A percentile compares a stretch with the other conserved stretches of the same genome.
phyloP scores from a whole-genome alignment of 345 rosid genomes.

The Citrus glauca region DNA sequence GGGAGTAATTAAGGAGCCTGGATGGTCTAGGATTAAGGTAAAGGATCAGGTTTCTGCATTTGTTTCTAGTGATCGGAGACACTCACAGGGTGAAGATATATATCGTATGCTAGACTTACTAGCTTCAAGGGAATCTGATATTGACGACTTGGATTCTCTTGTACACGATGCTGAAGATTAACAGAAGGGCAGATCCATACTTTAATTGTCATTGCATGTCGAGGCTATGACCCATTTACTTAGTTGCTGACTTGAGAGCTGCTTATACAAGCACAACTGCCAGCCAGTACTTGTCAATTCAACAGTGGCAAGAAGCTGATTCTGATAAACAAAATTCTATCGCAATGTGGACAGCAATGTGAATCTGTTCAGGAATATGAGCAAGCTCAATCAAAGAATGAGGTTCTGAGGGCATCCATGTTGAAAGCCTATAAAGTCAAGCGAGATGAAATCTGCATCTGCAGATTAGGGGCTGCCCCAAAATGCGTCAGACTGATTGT shows the following conservation, averaged over 20 bases:
- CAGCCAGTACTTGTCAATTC: background rate
- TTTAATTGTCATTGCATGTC: conserved; percentile 5
- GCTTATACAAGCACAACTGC: background rate
- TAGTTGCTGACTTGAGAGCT: background rate
- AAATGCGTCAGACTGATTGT: background rate
- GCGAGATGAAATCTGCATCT: background rate
- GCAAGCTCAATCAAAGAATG: background rate
- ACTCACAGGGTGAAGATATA: conserved; percentile 53
- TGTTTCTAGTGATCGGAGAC: conserved; percentile 61
- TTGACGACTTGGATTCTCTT: conserved; percentile 24
- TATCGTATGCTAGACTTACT: conserved; percentile 47
- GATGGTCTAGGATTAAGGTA: conserved; percentile 79
- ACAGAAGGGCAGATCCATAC: conserved; percentile 2
- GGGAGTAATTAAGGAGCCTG: conserved; percentile 81
- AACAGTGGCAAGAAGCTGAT: conserved; percentile 1
- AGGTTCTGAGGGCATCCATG: background rate
- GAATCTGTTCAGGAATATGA: background rate
- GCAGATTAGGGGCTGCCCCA: background rate
- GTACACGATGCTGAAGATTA: conserved; percentile 19
- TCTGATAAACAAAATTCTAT: background rate
- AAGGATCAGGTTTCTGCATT: conserved; percentile 50
- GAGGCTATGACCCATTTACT: too few relatives aligned
- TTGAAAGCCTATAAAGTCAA: background rate
- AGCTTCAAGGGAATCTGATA: conserved; percentile 26
- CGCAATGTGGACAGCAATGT: background rate